Conservation (phyloP, 305 asterid genomes). For the Withania somnifera region DNA sequence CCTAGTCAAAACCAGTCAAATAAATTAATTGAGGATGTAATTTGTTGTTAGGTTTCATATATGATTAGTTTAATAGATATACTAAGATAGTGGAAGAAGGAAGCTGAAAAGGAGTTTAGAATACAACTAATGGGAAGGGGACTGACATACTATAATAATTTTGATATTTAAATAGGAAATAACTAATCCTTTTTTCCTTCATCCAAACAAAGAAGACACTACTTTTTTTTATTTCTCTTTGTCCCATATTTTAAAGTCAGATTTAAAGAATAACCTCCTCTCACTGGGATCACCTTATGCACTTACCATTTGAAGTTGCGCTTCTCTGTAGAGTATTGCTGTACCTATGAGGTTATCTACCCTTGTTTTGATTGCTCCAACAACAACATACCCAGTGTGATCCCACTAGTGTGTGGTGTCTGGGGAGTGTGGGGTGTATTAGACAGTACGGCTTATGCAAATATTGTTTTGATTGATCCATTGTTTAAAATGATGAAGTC, state of each 20-base stretch:
- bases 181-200: background rate
- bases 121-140: background rate
- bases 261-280: background rate
- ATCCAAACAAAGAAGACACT: background rate
- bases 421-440: background rate
- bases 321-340: background rate
- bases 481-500: background rate
- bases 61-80: background rate
- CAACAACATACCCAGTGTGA: background rate
- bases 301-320: background rate
- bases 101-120: background rate
- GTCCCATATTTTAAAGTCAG: background rate
- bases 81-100: background rate
- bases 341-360: background rate
- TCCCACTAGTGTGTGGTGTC: background rate
- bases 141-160: background rate
- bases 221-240: background rate
- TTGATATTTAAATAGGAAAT: background rate
- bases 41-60: background rate
- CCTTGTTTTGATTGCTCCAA: background rate
- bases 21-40: too few relatives aligned
- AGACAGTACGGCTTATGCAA: background rate
- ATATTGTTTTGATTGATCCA: background rate
- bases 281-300: background rate
- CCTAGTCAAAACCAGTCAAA: too few relatives aligned